Conservation (phyloP, 345 rosid genomes). For the Eucalyptus polyanthemos region DNA sequence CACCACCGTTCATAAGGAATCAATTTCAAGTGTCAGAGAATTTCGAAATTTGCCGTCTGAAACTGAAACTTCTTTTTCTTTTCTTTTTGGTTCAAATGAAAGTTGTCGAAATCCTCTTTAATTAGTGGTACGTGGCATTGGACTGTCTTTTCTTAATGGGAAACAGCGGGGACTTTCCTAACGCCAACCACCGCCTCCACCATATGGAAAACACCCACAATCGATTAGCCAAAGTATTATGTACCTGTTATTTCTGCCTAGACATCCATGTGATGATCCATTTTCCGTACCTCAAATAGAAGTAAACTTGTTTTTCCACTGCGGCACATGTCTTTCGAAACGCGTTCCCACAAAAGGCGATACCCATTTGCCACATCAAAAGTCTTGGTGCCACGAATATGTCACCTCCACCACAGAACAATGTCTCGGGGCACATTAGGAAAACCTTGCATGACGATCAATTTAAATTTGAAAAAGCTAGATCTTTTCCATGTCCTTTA, state of each 20-base stretch:
- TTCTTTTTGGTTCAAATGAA: neutral
- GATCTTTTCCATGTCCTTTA: neutral
- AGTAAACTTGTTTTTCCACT: neutral
- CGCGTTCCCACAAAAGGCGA: neutral
- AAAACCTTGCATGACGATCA: neutral
- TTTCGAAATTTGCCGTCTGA: neutral
- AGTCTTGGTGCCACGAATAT: neutral
- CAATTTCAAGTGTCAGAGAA: neutral
- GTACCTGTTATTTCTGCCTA: neutral
- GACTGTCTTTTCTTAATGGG: neutral
- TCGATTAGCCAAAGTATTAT: neutral
- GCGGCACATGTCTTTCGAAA: neutral
- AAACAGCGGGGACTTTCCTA: neutral
- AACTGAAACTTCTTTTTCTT: neutral
- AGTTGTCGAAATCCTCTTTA: neutral
- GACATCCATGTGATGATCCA: neutral
- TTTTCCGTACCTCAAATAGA: neutral
- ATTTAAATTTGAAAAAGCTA: neutral
- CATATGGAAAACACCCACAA: neutral
- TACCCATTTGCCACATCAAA: too few species aligned
- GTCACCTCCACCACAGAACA: neutral
- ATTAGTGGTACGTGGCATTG: neutral
- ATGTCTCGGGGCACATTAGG: neutral
- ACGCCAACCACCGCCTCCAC: neutral
- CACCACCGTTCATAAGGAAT: neutral